phyloP scores from a whole-genome alignment of 306 rosid species.

The Nissolia schottii region DNA sequence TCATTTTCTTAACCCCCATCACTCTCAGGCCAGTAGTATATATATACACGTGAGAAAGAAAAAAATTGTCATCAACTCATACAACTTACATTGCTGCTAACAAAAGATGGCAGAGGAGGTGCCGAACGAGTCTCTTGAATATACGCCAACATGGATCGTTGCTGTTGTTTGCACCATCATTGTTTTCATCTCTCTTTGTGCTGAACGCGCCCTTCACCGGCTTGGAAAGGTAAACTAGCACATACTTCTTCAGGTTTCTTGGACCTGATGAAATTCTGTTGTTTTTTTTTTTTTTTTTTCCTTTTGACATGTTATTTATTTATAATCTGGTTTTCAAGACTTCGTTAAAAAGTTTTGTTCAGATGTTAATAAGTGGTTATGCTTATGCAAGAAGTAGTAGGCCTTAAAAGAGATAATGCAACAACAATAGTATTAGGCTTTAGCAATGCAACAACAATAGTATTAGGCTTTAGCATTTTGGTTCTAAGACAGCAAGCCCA shows the following conservation, averaged over 20 bases:
- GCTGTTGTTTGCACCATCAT: conserved; percentile 75
- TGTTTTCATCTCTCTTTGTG: conserved; percentile 63
- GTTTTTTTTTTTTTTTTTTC: not conserved
- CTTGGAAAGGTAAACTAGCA: conserved; percentile 64
- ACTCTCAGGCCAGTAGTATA: conserved; percentile 1
- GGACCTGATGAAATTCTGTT: not conserved
- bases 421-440: not conserved
- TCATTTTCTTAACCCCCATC: conserved; percentile 10
- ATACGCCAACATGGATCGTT: conserved; percentile 86
- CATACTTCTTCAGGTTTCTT: not conserved
- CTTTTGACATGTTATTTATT: not conserved
- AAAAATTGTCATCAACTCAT: not conserved
- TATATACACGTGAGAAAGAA: conserved; percentile 18
- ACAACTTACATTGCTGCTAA: not conserved
- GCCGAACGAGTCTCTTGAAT: conserved; percentile 59
- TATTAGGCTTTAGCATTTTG: not conserved
- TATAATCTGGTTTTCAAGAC: not conserved
- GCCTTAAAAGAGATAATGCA: not conserved
- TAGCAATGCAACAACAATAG: not conserved
- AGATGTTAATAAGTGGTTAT: not conserved
- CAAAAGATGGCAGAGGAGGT: conserved; percentile 48
- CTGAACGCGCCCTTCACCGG: conserved; percentile 67
- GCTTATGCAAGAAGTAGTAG: not conserved
- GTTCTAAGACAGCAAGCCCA: not conserved
- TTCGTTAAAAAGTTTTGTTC: not conserved